Evolutionary conservation across 2,329 filamentous ascomycete genomes (phyloP), one percentile per base, ranked within the genome.

Genomic region (Fonsecaea multimorphosa): DNA sequence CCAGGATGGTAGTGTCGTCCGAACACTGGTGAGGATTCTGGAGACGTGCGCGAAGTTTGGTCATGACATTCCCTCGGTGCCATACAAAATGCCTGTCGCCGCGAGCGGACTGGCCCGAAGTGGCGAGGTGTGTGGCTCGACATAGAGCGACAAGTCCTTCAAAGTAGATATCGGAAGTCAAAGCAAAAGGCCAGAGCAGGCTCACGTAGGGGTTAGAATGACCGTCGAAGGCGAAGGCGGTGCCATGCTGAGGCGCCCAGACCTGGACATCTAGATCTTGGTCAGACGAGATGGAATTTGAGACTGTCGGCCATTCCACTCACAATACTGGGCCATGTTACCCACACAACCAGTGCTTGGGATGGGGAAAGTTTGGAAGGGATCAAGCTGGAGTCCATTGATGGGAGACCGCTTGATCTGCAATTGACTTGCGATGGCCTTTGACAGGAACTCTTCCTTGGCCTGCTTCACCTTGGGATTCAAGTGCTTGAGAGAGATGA

Each of bases 241-340:
- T 46, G n/a, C 64, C 64, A 55, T 67, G 64, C 54, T 64, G 64
- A n/a, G 64, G 60, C 34, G 54, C 64, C 64, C 64, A 67, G 5
- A 67, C 64, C 36, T 64, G 64, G 32, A 67, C 53, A 52, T 46
- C 64, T 66, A 44, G 36, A 51, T n/a, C 46, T n/a, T n/a, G 7
- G 40, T 60, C 46, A 60, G 58, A 52, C 8, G 19, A 31, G 38
- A 55, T n/a, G 11, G 14, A n/a, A 40, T n/a, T n/a, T n/a, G 9
- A 29, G n/a, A 38, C 8, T 16, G 31, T 36, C 32, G 16, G 32
- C 29, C 38, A 40, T 9, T 34, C 6, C 4, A 60, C 64, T 52
- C 49, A 67, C 64, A 67, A 51, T 60, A 63, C 34, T 67, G 59
- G 51, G 61, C 61, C 61, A 64, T 64, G n/a, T 51, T 55, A 12